Conservation (phyloP, 108 stramenopile species). For the Nitzschia sp. region DNA sequence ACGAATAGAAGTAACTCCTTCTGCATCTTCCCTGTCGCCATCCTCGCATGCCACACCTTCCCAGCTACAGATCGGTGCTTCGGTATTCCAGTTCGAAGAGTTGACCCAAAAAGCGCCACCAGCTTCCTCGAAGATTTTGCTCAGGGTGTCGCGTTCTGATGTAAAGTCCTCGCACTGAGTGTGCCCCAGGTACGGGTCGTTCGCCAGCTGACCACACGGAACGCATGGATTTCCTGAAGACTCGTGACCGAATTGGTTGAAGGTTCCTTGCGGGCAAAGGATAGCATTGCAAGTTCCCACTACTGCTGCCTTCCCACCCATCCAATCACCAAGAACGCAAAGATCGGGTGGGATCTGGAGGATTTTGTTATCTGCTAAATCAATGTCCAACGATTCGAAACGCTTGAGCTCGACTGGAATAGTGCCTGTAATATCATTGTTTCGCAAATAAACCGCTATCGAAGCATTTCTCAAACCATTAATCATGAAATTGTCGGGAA, state of each 20-base stretch:
- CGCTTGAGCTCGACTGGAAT: constrained; percentile 36
- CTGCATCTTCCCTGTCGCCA: constrained; percentile 44
- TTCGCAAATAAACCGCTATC: constrained; percentile 44
- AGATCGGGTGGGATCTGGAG: constrained; percentile 31
- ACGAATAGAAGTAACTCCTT: constrained; percentile 38
- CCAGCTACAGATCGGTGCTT: constrained; percentile 68
- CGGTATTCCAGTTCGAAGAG: constrained; percentile 45
- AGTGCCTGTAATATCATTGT: constrained; percentile 61
- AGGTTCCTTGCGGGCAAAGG: constrained; percentile 49
- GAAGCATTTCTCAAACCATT: constrained; percentile 23
- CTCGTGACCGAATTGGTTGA: constrained; percentile 44
- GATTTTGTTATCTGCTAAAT: constrained; percentile 57
- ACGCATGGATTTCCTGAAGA: constrained; percentile 21
- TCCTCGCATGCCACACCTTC: constrained; percentile 54
- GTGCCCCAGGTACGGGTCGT: constrained; percentile 33
- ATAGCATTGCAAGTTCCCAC: constrained; percentile 65
- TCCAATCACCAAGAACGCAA: constrained; percentile 56
- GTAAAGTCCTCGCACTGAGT: constrained; percentile 44
- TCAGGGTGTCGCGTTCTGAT: constrained; percentile 41
- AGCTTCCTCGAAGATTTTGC: constrained; percentile 21
- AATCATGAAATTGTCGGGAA: constrained; percentile 63
- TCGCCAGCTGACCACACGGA: constrained; percentile 33
- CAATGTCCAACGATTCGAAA: constrained; percentile 45
- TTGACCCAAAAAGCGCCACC: constrained; percentile 50
- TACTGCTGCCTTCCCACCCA: constrained; percentile 45